phyloP scores from a whole-genome alignment of 1,139 yeast species.

The Yamadazyma membranifaciens region DNA sequence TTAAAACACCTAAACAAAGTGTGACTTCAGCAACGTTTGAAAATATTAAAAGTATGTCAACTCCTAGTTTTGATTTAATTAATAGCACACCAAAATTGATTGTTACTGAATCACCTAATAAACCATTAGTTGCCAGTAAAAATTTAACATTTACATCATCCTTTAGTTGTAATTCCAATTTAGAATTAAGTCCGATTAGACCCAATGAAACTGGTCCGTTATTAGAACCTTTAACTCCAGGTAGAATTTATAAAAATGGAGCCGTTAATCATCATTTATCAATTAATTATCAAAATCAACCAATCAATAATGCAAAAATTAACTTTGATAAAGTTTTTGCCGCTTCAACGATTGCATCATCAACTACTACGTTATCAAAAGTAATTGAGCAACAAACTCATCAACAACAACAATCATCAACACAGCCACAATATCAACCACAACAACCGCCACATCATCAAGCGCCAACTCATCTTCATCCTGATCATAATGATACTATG shows the following conservation, averaged over 20 bases:
- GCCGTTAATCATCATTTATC: conserved; percentile 17
- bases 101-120: conserved; percentile 36
- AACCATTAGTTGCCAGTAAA: conserved; percentile 43
- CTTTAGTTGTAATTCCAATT: conserved; percentile 63
- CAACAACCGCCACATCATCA: background rate
- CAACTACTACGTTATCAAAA: background rate
- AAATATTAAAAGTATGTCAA: conserved; percentile 1
- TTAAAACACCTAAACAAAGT: conserved; percentile 7
- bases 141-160: conserved; percentile 52
- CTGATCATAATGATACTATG: background rate
- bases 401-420: background rate
- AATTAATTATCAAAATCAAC: conserved; percentile 10
- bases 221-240: conserved; percentile 57
- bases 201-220: conserved; percentile 62
- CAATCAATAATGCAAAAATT: background rate
- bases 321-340: background rate
- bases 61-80: conserved; percentile 12
- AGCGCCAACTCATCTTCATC: background rate
- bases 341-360: background rate
- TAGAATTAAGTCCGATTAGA: conserved; percentile 60
- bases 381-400: background rate
- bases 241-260: conserved; percentile 22
- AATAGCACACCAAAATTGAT: conserved; percentile 26
- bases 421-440: background rate
- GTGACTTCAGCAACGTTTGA: background rate